Base-by-base conservation (phyloP, 177 flowering plant genomes). In the Vitis hybrid region DNA sequence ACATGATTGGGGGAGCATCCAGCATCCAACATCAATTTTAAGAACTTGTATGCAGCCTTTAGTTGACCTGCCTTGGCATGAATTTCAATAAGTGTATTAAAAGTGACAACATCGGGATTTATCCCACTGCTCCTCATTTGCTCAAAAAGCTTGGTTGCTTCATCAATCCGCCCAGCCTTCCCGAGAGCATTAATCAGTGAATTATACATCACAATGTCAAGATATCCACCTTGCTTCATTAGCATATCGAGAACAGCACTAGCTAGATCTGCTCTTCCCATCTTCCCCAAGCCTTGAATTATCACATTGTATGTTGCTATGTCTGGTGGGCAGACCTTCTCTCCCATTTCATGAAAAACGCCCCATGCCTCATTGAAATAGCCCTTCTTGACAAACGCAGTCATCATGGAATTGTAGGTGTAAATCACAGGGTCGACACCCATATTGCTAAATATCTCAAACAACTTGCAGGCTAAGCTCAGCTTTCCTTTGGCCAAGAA, bases 191-290 rank as follows among this genome's bases (percentile, higher is more conserved):
- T 83, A n/a, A 93, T 89, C 78, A 93, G 70, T 53, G 99, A 93
- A 70, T 96, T 96, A 74, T 93, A 96, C 99, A 96, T 96, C 69
- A 93, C 90, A 39, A 93, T 77, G 76, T 96, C 98, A 12, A 96
- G 88, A 72, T 87, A 92, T 34, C 98, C 98, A 66, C 98, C 99
- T 49, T 83, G 86, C 81, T 85, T 75, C 78, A 78, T 79, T 53
- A 96, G 74, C 71, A 84, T 88, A 57, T 90, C 87, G 52, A 89
- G 87, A 74, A 93, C 91, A 49, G 88, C 70, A 66, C 85, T 79
- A 8, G 97, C 97, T 48, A 95, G 77, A 68, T 95, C 98, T 51
- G 97, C 95, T 73, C 86, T 84, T 29, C 98, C 97, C 91, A 90
- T 88, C 80, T 90, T 91, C 48, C 97, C 97, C 71, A 95, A 62